Evolutionary conservation across 2,329 filamentous ascomycete species (phyloP).

Genomic region (Paraphoma sp.): DNA sequence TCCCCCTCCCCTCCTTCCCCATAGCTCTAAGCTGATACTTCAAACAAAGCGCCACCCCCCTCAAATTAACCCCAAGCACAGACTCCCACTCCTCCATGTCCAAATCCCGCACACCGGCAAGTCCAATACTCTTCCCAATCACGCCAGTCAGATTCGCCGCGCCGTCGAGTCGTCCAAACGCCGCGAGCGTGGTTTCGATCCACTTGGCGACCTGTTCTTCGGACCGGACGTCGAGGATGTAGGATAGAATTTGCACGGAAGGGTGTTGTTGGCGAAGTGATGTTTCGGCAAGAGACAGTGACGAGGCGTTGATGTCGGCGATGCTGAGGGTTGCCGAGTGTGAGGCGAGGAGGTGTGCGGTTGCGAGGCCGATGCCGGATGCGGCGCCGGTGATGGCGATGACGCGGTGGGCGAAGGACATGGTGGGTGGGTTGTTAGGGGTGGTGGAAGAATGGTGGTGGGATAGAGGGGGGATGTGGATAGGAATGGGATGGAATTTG

Average conservation of each 20-base stretch:
- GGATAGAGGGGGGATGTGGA: not conserved
- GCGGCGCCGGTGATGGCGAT: conserved; percentile 38
- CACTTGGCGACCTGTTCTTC: conserved; percentile 57
- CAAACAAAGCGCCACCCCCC: conserved; percentile 47
- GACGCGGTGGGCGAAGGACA: conserved; percentile 33
- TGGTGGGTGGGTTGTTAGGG: not conserved
- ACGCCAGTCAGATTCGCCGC: conserved; percentile 55
- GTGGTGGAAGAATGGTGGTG: not conserved
- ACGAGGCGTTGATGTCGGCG: conserved; percentile 26
- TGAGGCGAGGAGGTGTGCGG: conserved; percentile 26
- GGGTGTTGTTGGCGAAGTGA: conserved; percentile 17
- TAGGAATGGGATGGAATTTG: too few species aligned
- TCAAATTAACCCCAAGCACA: conserved; percentile 47
- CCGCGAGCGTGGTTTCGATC: conserved; percentile 53
- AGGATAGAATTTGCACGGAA: conserved; percentile 33
- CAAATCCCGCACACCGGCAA: conserved; percentile 30
- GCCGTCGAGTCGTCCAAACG: conserved; percentile 54
- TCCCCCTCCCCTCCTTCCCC: conserved; percentile 34
- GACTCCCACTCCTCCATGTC: conserved; percentile 48
- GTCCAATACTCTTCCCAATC: conserved; percentile 34
- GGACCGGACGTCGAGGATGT: conserved; percentile 57
- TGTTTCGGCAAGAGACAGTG: conserved; percentile 17
- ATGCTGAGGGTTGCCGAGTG: conserved; percentile 34
- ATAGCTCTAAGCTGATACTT: conserved; percentile 50
- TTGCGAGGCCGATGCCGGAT: conserved; percentile 37